phyloP scores from a whole-genome alignment of 305 asterid species.

The Fraxinus paxiana region DNA sequence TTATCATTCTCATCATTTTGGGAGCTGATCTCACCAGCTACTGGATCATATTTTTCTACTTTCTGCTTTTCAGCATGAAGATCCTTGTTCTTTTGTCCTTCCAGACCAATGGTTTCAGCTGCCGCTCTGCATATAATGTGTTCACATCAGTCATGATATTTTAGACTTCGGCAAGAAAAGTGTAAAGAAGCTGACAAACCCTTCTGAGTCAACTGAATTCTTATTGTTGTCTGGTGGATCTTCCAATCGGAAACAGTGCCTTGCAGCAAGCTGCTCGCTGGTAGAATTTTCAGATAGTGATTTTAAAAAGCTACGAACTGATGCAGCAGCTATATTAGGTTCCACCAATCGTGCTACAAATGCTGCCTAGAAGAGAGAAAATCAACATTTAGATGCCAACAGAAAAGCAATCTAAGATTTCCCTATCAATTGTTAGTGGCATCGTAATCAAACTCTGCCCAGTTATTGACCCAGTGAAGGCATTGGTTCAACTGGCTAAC shows the following conservation, averaged over 20 bases:
- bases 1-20: slow-evolving; percentile 36
- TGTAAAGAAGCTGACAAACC: slow-evolving; percentile 47
- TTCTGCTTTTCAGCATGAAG: slow-evolving; percentile 38
- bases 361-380: slow-evolving; percentile 60
- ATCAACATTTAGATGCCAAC: slow-evolving; percentile 19
- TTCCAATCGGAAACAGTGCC: slow-evolving; percentile 83
- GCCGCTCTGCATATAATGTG: slow-evolving; percentile 51
- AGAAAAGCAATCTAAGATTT: slow-evolving; percentile 18
- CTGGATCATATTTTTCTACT: slow-evolving; percentile 39
- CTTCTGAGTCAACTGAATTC: slow-evolving; percentile 37
- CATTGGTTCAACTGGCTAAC: background rate
- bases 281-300: slow-evolving; percentile 48
- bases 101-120: slow-evolving; percentile 40
- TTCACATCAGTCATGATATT: slow-evolving; percentile 28
- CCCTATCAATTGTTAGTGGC: background rate
- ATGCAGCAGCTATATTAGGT: slow-evolving; percentile 68
- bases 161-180: slow-evolving; percentile 12
- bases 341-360: slow-evolving; percentile 82
- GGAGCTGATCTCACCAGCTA: slow-evolving; percentile 26
- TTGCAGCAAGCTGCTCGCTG: slow-evolving; percentile 75
- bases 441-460: background rate
- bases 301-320: slow-evolving; percentile 67
- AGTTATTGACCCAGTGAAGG: background rate
- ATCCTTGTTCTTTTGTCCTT: slow-evolving; percentile 36
- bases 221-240: slow-evolving; percentile 74